These are phyloP conservation scores for Pythium utonaiense DNA, from an alignment of 352 stramenopile genomes.

Conservation along the genomic window DNA sequence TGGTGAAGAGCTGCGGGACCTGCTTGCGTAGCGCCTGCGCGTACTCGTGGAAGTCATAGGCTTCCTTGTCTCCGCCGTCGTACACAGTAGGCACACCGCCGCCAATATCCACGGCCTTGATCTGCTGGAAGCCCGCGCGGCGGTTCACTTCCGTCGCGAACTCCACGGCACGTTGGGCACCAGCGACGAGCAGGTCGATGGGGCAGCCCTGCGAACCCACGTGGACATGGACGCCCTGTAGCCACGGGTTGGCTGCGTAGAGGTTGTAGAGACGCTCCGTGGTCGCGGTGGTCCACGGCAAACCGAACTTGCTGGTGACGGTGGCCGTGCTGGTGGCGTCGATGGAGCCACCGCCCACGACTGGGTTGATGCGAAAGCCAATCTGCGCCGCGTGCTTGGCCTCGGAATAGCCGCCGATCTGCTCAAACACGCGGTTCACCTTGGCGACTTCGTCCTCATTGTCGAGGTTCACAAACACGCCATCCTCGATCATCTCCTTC, in stretches of 20 bases:
- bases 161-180: constrained; percentile 63
- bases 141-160: constrained; percentile 81
- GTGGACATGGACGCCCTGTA: constrained; percentile 88
- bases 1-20: constrained; percentile 85
- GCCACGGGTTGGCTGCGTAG: constrained; percentile 71
- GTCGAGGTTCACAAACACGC: constrained; percentile 91
- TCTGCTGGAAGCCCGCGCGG: constrained; percentile 49
- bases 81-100: constrained; percentile 89
- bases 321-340: constrained; percentile 84
- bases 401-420: constrained; percentile 26
- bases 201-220: constrained; percentile 86
- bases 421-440: constrained; percentile 51
- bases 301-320: constrained; percentile 89
- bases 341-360: constrained; percentile 88
- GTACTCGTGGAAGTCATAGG: constrained; percentile 85
- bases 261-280: constrained; percentile 46
- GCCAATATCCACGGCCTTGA: constrained; percentile 89
- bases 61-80: constrained; percentile 54
- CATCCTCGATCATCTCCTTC: constrained; percentile 62
- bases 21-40: constrained; percentile 49
- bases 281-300: constrained; percentile 64
- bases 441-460: constrained; percentile 89
- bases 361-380: constrained; percentile 89
- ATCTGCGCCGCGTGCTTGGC: constrained; percentile 53
- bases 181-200: constrained; percentile 78